These are phyloP conservation scores for Parasarocladium wereldwijsianum DNA, from an alignment of 2,329 filamentous ascomycete genomes.

Conservation along the genomic window DNA sequence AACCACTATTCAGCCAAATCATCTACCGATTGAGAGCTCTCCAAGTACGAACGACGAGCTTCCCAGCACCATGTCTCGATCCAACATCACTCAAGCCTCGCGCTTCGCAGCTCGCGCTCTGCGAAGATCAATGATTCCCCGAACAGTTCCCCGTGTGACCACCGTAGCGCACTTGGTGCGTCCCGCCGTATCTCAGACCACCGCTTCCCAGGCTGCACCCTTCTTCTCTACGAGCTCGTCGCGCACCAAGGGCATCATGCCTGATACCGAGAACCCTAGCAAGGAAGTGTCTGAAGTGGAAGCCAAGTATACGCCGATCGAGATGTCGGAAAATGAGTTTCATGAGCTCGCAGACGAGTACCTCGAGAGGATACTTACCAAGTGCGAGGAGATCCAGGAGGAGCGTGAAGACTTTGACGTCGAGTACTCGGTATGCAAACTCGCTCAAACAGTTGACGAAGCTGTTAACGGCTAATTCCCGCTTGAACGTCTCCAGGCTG, in stretches of 20 bases:
- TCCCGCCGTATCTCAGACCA: too few relatives aligned
- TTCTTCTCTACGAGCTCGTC: conserved; percentile 16
- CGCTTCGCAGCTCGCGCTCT: conserved; percentile 20
- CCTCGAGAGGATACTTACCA: conserved; percentile 40
- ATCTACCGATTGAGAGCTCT: not conserved
- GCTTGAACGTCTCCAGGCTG: conserved; percentile 41
- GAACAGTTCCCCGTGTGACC: too few relatives aligned
- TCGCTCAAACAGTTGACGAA: not conserved
- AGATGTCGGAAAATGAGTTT: conserved; percentile 58
- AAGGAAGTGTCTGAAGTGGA: conserved; percentile 23
- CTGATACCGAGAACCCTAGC: conserved; percentile 40
- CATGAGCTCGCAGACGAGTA: conserved; percentile 65
- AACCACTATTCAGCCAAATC: not conserved
- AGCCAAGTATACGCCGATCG: conserved; percentile 34
- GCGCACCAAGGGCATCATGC: conserved; percentile 37
- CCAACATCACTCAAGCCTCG: conserved; percentile 20
- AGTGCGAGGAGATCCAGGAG: conserved; percentile 64
- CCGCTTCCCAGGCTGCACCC: conserved; percentile 4
- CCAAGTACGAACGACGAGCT: too few relatives aligned
- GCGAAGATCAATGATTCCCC: conserved; percentile 12
- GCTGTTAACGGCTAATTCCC: conserved; percentile 2
- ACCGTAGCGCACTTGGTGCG: too few relatives aligned
- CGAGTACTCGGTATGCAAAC: conserved; percentile 62
- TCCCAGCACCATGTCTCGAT: conserved; percentile 18
- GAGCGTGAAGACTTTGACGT: conserved; percentile 63